Base-by-base conservation (phyloP, 2,329 filamentous ascomycete species). In the Coleophoma crateriformis region DNA sequence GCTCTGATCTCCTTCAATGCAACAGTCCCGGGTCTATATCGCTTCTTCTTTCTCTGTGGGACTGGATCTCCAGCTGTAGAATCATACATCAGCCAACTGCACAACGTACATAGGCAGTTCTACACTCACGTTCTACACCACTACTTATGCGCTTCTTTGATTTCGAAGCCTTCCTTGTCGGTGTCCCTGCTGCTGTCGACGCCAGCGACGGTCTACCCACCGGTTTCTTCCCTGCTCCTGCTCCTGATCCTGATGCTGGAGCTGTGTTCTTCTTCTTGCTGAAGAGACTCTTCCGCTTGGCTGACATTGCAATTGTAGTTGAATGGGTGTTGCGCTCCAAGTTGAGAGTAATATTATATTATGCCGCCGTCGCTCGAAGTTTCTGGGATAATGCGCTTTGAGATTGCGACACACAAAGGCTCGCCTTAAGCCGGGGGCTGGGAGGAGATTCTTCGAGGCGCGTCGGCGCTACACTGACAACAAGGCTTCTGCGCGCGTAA, bases 1-100 rank as follows among this genome's bases (percentile, higher is more conserved):
- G 82, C 83, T 67, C 91, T 80, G 68, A 97, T 97, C 73, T 97
- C 92, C 70, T 87, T 86, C 49, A 97, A 78, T 48, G 94, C 92
- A 58, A 89, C 78, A 40, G 91, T 96, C 64, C 90, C 90, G 1
- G 87, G 87, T 50, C 75, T 79, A 64, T 89, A 90, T 57, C 87
- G 79, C 56, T 78, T 78, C 57, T 77, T 81, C 57, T 77, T 76
- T 51, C 70, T 72, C 51, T 77, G 73, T 1, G 87, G 86, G 42
- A 88, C 71, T 32, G 87, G 87, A 60, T 90, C 87, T 52, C 87
- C 87, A 60, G 87, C 86, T 90, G 41, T 48, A 45, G 6, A 12
- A 22, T 27, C 38, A n/a, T 6, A 33, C 46, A 49, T 15, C 33
- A 50, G 39, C 33, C 10, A 3, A 33, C 34, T 46, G 10, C 43